Percentiles rank a stretch among this genome's conserved stretches.
Conservation (phyloP, 208 protist genomes). For the Trichomonas gallinae region DNA sequence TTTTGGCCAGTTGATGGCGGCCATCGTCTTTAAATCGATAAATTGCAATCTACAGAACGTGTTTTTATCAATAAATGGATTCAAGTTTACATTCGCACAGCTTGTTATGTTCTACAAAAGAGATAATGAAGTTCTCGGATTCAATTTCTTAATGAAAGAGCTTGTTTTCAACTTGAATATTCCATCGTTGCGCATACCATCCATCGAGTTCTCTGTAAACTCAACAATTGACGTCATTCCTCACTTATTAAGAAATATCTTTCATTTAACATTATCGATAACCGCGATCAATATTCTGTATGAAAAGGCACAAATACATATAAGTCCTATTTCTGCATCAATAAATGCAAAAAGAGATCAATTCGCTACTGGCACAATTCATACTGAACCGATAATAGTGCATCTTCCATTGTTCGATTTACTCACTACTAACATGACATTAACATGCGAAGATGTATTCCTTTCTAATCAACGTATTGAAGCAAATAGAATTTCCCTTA, state of each 20-base stretch:
- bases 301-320: background rate
- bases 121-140: background rate
- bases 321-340: background rate
- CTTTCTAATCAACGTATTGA: background rate
- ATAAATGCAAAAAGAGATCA: background rate
- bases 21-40: background rate
- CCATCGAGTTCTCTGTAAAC: background rate
- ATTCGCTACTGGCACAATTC: background rate
- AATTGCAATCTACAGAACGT: background rate
- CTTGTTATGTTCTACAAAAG: background rate
- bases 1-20: background rate
- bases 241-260: background rate
- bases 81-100: background rate
- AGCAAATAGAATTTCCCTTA: background rate
- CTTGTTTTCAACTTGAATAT: background rate
- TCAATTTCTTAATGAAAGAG: background rate
- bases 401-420: background rate
- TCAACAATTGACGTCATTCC: background rate
- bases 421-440: background rate
- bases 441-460: background rate
- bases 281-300: background rate
- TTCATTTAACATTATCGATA: background rate
- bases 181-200: background rate
- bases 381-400: background rate
- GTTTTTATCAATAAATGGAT: background rate